A percentile compares a stretch with the other conserved stretches of the same genome.
Conservation (phyloP, 2,329 filamentous ascomycete species). For the Epichloe amarillans region DNA sequence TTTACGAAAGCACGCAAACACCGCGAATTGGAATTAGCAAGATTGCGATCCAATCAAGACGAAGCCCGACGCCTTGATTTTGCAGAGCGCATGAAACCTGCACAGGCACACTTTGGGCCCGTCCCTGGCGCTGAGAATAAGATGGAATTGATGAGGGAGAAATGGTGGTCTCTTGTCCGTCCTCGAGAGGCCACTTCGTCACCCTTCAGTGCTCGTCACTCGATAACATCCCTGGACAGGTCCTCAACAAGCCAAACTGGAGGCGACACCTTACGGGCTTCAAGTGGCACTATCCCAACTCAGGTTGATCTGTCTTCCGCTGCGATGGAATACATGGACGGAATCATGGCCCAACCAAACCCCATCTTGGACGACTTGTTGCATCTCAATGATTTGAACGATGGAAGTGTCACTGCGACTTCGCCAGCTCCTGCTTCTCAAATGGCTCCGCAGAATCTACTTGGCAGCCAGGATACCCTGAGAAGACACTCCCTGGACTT, state of each 20-base stretch:
- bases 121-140: conserved; percentile 32
- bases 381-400: conserved; percentile 4
- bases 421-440: not conserved
- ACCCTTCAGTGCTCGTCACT: not conserved
- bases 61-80: conserved; percentile 36
- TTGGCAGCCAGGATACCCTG: conserved; percentile 5
- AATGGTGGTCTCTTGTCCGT: conserved; percentile 38
- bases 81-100: conserved; percentile 30
- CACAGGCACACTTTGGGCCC: conserved; percentile 33
- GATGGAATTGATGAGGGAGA: conserved; percentile 31
- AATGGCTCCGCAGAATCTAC: not conserved
- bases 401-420: not conserved
- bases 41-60: conserved; percentile 33
- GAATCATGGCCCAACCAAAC: conserved; percentile 23
- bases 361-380: conserved; percentile 24
- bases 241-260: conserved; percentile 5
- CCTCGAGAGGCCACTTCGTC: conserved; percentile 13
- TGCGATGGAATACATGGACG: conserved; percentile 23
- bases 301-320: conserved; percentile 16
- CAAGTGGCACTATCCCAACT: conserved; percentile 7
- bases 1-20: conserved; percentile 39
- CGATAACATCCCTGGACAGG: not conserved
- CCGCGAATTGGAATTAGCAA: conserved; percentile 35
- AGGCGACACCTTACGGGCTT: conserved; percentile 6
- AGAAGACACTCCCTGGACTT: conserved; percentile 10